Percentiles rank a stretch among this genome's conserved stretches.
phyloP scores from a whole-genome alignment of 352 stramenopile species.

The Pythium plurisporium region DNA sequence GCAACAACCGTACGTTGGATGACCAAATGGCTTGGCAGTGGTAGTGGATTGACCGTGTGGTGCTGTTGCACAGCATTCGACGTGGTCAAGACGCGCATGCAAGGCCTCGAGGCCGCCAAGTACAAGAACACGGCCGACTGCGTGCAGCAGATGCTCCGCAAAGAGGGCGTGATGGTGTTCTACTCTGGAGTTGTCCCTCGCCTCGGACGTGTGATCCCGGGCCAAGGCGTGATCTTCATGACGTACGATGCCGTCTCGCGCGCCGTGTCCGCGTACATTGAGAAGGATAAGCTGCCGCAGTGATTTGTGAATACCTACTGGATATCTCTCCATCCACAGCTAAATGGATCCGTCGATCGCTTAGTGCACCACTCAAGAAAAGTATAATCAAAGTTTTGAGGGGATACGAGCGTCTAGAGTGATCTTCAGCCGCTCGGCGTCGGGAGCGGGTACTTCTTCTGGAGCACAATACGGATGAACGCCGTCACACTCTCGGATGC shows the following conservation, averaged over 20 bases:
- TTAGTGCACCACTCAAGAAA: background rate
- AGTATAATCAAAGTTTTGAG: background rate
- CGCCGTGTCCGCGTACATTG: slow-evolving; percentile 47
- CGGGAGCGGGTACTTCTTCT: slow-evolving; percentile 55
- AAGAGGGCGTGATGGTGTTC: slow-evolving; percentile 88
- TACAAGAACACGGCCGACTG: slow-evolving; percentile 89
- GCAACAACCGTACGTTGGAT: slow-evolving; percentile 93
- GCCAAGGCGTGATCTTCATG: slow-evolving; percentile 98
- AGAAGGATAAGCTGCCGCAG: slow-evolving; percentile 20
- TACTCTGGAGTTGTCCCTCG: slow-evolving; percentile 92
- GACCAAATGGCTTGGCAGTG: background rate
- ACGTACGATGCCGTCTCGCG: slow-evolving; percentile 81
- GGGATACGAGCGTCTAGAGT: no score
- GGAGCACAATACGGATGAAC: slow-evolving; percentile 74
- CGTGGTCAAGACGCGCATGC: slow-evolving; percentile 85
- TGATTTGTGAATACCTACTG: background rate
- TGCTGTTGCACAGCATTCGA: slow-evolving; percentile 54
- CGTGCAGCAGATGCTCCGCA: slow-evolving; percentile 84
- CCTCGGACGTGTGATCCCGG: slow-evolving; percentile 92
- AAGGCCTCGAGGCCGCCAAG: slow-evolving; percentile 58
- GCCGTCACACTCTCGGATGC: slow-evolving; percentile 68
- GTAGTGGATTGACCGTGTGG: background rate
- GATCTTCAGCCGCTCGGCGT: no score
- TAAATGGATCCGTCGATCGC: background rate
- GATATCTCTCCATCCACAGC: no score